phyloP scores from a whole-genome alignment of 73 alveolate genomes.

The Paramecium pentaurelia region DNA sequence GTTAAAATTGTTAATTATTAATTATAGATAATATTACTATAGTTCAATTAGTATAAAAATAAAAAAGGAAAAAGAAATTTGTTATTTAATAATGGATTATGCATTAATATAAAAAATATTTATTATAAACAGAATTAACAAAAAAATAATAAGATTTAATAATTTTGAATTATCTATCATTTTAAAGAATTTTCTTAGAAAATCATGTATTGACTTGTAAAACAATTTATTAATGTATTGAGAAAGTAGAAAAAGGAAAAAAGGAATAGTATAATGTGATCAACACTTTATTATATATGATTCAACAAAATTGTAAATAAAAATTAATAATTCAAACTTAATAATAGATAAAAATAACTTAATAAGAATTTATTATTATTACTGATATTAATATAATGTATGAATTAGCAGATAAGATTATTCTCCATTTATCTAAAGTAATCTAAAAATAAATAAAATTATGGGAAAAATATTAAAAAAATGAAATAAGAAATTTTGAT shows the following conservation, averaged over 20 bases:
- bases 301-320: not conserved
- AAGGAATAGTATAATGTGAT: not conserved
- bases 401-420: not conserved
- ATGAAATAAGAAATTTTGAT: not conserved
- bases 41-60: not conserved
- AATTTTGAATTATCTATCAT: not conserved
- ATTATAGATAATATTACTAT: not conserved
- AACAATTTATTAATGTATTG: not conserved
- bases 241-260: not conserved
- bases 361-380: not conserved
- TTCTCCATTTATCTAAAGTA: not conserved
- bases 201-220: not conserved
- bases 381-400: not conserved
- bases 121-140: not conserved
- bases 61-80: not conserved
- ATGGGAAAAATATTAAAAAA: not conserved
- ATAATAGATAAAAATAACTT: not conserved
- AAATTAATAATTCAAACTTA: not conserved
- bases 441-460: not conserved
- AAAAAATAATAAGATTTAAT: not conserved
- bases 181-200: not conserved
- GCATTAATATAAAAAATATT: not conserved
- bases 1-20: not conserved
- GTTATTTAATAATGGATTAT: not conserved
- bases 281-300: not conserved